These are phyloP conservation scores for Casuarina glauca DNA, from an alignment of 306 rosid species.

Conservation along the genomic window DNA sequence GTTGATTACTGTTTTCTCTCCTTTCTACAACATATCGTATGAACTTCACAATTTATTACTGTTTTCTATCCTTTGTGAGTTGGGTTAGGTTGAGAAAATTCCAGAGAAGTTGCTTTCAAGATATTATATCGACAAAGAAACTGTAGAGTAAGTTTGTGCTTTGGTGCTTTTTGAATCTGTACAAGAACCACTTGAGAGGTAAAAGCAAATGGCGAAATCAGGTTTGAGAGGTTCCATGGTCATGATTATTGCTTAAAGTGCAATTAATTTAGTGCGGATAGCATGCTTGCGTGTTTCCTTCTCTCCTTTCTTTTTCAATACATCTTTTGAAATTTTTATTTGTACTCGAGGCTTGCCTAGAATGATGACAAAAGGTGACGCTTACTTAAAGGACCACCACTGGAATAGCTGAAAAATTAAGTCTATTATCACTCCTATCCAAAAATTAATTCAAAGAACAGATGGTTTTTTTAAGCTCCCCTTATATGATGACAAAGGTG, in stretches of 20 bases:
- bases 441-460: too few relatives aligned
- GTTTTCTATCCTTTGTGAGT: not conserved
- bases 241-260: constrained; percentile 27
- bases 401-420: too few relatives aligned
- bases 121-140: not conserved
- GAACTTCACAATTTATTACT: not conserved
- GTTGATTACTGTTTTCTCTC: too few relatives aligned
- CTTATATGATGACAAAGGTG: not conserved
- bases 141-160: not conserved
- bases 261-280: constrained; percentile 22
- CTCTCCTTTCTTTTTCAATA: not conserved
- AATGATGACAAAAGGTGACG: not conserved
- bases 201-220: constrained; percentile 22
- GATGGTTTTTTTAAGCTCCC: not conserved
- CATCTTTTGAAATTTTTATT: not conserved
- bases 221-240: constrained; percentile 20
- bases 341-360: not conserved
- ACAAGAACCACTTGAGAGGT: constrained; percentile 27
- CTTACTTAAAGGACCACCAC: not conserved
- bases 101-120: not conserved
- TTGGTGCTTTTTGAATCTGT: constrained; percentile 14
- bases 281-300: constrained; percentile 1
- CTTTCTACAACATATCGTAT: not conserved
- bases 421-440: too few relatives aligned
- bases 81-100: not conserved